Percentiles rank a stretch among this genome's conserved stretches.
These are phyloP conservation scores for Moricandia arvensis DNA, from an alignment of 345 rosid genomes.

Conservation along the genomic window DNA sequence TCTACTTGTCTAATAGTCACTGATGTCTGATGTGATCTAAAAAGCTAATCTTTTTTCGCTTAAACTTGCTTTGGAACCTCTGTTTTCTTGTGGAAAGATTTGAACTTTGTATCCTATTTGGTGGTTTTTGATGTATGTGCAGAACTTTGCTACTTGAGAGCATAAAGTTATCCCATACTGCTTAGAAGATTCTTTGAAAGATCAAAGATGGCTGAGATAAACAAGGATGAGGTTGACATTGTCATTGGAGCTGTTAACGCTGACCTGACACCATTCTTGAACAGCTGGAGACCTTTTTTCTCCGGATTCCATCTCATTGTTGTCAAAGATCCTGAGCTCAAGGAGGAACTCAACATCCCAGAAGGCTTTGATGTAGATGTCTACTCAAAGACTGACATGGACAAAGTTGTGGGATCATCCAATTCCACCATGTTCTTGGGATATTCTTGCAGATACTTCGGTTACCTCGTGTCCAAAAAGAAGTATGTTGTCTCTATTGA, in stretches of 20 bases:
- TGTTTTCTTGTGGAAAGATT: conserved; percentile 3
- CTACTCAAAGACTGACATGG: conserved; percentile 72
- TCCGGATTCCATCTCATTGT: conserved; percentile 77
- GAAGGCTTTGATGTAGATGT: conserved; percentile 72
- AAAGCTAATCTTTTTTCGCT: not conserved
- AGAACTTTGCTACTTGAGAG: not conserved
- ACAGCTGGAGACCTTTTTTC: conserved; percentile 70
- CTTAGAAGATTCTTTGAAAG: not conserved
- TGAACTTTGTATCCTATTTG: not conserved
- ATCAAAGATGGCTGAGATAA: conserved; percentile 47
- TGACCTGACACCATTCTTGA: conserved; percentile 69
- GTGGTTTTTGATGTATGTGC: not conserved
- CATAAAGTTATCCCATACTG: not conserved
- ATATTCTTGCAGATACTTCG: conserved; percentile 87
- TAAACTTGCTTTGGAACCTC: not conserved
- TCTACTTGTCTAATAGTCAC: not conserved
- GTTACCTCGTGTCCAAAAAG: conserved; percentile 77
- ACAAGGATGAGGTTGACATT: conserved; percentile 76
- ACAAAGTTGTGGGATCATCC: conserved; percentile 55
- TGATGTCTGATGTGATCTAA: not conserved
- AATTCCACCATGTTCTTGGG: conserved; percentile 66
- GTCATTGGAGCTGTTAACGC: conserved; percentile 81
- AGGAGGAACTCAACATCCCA: conserved; percentile 77
- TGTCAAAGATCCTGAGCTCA: conserved; percentile 91
- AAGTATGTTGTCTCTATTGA: conserved; percentile 80